A percentile compares a stretch with the other conserved stretches of the same genome.
Conservation (phyloP, 2,329 filamentous ascomycete genomes). For the Chalaropsis thielavioides region DNA sequence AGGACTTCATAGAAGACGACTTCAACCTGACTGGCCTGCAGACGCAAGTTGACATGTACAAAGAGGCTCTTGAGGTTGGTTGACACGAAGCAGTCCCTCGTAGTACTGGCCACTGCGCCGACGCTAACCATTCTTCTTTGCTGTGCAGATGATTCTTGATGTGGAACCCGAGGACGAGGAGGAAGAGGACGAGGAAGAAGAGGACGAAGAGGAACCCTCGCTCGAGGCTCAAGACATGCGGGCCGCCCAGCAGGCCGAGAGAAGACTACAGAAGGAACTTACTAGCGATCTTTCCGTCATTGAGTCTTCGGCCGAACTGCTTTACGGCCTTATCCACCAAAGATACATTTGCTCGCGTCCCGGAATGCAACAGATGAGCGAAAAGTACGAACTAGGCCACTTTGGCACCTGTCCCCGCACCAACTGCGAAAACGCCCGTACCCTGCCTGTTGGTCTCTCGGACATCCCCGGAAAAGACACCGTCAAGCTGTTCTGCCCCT, state of each 20-base stretch:
- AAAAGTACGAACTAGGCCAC: conserved; percentile 95
- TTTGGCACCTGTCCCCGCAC: conserved; percentile 94
- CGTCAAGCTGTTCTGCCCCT: conserved; percentile 95
- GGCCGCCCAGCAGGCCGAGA: conserved; percentile 34
- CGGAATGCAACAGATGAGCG: conserved; percentile 97
- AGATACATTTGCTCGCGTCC: conserved; percentile 93
- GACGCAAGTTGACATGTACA: conserved; percentile 95
- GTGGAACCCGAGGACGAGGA: conserved; percentile 92
- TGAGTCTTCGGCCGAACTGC: conserved; percentile 92
- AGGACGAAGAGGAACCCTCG: conserved; percentile 52
- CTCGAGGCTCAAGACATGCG: conserved; percentile 44
- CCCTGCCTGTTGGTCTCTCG: conserved; percentile 82
- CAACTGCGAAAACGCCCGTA: conserved; percentile 77
- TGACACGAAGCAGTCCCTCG: not conserved
- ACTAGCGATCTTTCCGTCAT: conserved; percentile 89
- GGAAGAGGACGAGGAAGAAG: conserved; percentile 65
- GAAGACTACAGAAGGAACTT: conserved; percentile 69
- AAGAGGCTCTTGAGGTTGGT: conserved; percentile 75
- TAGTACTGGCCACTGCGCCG: not conserved
- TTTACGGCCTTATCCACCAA: conserved; percentile 96
- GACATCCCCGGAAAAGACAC: conserved; percentile 95
- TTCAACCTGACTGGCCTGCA: conserved; percentile 96
- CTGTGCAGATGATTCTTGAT: conserved; percentile 74
- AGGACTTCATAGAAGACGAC: conserved; percentile 99
- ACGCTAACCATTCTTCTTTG: conserved; percentile 19